These are phyloP conservation scores for Aureobasidium vineae DNA, from an alignment of 2,329 filamentous ascomycete species.

Conservation along the genomic window DNA sequence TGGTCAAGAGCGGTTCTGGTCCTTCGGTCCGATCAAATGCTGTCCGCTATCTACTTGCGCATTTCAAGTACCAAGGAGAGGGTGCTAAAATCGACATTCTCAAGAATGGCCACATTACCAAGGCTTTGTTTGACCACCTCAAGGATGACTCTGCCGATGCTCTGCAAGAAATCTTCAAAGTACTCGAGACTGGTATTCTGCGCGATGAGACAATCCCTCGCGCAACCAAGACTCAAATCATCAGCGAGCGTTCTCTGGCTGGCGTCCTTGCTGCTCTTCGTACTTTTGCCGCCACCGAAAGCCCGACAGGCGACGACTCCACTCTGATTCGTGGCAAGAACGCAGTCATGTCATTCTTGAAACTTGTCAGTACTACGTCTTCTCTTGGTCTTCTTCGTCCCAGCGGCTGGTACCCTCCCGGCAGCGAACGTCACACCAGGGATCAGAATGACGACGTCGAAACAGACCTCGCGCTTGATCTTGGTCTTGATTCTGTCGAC, in stretches of 20 bases:
- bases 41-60: constrained; percentile 73
- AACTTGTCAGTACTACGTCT: constrained; percentile 70
- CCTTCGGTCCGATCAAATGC: constrained; percentile 82
- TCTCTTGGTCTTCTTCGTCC: constrained; percentile 72
- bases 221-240: constrained; percentile 69
- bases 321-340: constrained; percentile 28
- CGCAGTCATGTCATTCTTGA: constrained; percentile 70
- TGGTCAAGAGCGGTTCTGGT: constrained; percentile 62
- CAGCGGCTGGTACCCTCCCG: constrained; percentile 80
- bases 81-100: constrained; percentile 80
- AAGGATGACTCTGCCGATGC: constrained; percentile 74
- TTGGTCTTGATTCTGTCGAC: constrained; percentile 70
- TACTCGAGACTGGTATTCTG: constrained; percentile 68
- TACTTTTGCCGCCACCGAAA: constrained; percentile 32
- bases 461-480: constrained; percentile 58
- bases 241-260: constrained; percentile 71
- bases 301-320: constrained; percentile 26
- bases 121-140: constrained; percentile 71
- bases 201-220: constrained; percentile 71
- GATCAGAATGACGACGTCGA: constrained; percentile 39
- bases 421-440: constrained; percentile 50
- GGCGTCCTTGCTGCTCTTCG: constrained; percentile 71
- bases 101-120: constrained; percentile 67
- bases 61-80: constrained; percentile 73
- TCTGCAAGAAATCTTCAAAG: constrained; percentile 70